Conservation (phyloP, 441 rosid genomes). For the Raphanus hybrid region DNA sequence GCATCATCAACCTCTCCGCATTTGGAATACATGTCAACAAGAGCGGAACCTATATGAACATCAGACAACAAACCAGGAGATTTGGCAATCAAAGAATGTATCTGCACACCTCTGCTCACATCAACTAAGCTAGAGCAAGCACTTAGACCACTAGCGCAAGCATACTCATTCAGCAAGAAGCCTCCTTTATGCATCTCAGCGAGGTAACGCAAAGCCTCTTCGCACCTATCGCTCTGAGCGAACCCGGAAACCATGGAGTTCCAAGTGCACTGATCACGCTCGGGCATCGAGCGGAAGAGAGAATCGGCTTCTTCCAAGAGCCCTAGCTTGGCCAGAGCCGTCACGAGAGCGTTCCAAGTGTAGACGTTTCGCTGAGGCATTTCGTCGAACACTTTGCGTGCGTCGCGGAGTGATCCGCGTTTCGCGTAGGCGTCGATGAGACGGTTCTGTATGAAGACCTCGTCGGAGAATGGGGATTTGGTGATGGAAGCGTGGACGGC, state of each 20-base stretch:
- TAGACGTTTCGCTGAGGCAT: conserved; percentile 62
- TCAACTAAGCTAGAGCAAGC: conserved; percentile 63
- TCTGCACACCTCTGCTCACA: conserved; percentile 56
- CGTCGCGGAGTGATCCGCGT: conserved; percentile 55
- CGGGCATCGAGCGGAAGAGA: conserved; percentile 55
- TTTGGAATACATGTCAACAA: conserved; percentile 79
- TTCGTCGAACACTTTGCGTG: conserved; percentile 62
- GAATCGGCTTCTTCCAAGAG: conserved; percentile 56
- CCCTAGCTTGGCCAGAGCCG: conserved; percentile 55
- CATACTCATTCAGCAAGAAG: conserved; percentile 59
- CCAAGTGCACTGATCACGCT: conserved; percentile 81
- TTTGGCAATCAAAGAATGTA: conserved; percentile 68
- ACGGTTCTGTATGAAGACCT: conserved; percentile 65
- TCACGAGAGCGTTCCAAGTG: conserved; percentile 64
- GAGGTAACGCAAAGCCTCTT: conserved; percentile 62
- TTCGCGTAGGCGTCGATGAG: conserved; percentile 64
- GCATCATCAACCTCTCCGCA: conserved; percentile 62
- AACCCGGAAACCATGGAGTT: conserved; percentile 77
- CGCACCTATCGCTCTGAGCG: conserved; percentile 60
- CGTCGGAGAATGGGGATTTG: conserved; percentile 53
- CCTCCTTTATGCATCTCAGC: conserved; percentile 60
- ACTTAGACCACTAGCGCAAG: conserved; percentile 70
- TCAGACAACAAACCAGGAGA: conserved; percentile 45
- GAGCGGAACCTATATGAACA: conserved; percentile 79
- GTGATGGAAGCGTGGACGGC: conserved; percentile 60